Evolutionary conservation across 116 monocot species (phyloP).

Genomic region (Cymodocea nodosa): DNA sequence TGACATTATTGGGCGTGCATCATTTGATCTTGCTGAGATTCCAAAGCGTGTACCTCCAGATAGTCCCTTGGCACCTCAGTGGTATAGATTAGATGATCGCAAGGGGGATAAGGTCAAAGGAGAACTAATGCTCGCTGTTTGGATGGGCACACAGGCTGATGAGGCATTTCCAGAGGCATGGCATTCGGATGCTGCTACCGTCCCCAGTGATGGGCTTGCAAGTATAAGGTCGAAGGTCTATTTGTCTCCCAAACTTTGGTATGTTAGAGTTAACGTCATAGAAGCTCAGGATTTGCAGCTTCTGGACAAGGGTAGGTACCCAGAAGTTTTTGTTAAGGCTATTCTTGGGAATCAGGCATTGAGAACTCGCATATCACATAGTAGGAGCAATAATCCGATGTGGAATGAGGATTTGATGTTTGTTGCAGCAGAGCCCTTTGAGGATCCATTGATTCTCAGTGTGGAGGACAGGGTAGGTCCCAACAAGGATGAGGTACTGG

Average conservation of each 20-base stretch:
- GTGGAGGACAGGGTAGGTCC: slow-evolving; percentile 49
- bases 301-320: slow-evolving; percentile 34
- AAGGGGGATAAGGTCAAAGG: slow-evolving; percentile 42
- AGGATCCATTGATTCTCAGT: slow-evolving; percentile 39
- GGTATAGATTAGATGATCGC: slow-evolving; percentile 47
- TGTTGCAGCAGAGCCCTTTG: slow-evolving; percentile 58
- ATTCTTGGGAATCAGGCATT: slow-evolving; percentile 36
- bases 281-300: slow-evolving; percentile 51
- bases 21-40: slow-evolving; percentile 38
- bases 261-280: slow-evolving; percentile 53
- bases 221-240: slow-evolving; percentile 56
- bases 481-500: slow-evolving; percentile 46
- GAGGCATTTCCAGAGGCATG: slow-evolving; percentile 62
- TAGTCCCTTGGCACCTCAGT: slow-evolving; percentile 58
- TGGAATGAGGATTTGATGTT: slow-evolving; percentile 69
- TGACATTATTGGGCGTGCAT: slow-evolving; percentile 37
- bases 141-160: slow-evolving; percentile 65
- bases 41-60: slow-evolving; percentile 57
- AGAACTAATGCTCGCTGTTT: slow-evolving; percentile 62
- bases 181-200: slow-evolving; percentile 63
- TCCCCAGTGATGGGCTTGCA: slow-evolving; percentile 39
- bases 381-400: slow-evolving; percentile 33
- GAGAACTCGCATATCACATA: slow-evolving; percentile 23
- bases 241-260: slow-evolving; percentile 61
- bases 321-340: slow-evolving; percentile 43